Conservation (phyloP, 148 eudicot genomes). For the Nyssa sinensis region DNA sequence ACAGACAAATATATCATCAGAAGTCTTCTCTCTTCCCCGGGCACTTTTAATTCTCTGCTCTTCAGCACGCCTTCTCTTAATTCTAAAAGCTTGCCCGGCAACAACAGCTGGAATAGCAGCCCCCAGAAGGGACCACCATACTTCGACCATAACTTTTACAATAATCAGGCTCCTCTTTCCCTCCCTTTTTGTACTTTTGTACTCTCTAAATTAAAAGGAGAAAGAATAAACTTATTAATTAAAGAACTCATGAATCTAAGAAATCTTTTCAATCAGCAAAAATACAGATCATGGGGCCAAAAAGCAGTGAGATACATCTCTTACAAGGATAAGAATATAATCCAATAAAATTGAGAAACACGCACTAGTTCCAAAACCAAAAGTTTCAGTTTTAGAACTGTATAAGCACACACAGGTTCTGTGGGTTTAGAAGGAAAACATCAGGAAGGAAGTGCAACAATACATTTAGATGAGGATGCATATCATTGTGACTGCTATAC, state of each 20-base stretch:
- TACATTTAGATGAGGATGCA: not conserved
- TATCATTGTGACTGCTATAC: not conserved
- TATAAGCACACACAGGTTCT: not conserved
- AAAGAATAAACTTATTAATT: not conserved
- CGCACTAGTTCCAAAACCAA: not conserved
- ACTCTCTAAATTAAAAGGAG: not conserved
- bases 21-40: constrained; percentile 51
- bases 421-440: not conserved
- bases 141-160: constrained; percentile 49
- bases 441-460: not conserved
- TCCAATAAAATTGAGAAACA: too few relatives aligned
- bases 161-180: not conserved
- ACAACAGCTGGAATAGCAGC: constrained; percentile 58
- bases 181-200: constrained; percentile 8
- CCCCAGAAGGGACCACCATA: constrained; percentile 63
- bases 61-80: constrained; percentile 55
- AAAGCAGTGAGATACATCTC: not conserved
- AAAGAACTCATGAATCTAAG: not conserved
- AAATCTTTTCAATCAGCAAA: not conserved
- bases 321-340: not conserved
- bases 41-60: constrained; percentile 57
- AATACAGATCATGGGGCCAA: not conserved
- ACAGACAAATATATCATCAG: constrained; percentile 62
- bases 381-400: not conserved
- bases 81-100: constrained; percentile 55